Percentiles rank a stretch among this genome's conserved stretches.
Evolutionary conservation across 2,329 filamentous ascomycete genomes (phyloP).

Genomic region (Bimuria novae-zelandiae): DNA sequence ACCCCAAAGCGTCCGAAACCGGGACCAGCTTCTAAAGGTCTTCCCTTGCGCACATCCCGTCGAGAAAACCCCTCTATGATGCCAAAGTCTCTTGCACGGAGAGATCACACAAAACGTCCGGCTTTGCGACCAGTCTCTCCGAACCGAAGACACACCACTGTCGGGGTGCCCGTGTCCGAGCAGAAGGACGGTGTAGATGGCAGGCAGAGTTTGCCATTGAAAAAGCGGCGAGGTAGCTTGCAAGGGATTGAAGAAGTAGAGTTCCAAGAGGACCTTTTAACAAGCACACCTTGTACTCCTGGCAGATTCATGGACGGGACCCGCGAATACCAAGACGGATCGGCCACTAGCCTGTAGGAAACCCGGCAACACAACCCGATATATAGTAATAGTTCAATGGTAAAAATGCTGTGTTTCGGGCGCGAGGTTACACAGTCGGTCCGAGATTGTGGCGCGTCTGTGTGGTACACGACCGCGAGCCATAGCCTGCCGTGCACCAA

Average conservation of each 20-base stretch:
- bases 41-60: slow-evolving; percentile 32
- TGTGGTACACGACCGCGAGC: no score
- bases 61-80: slow-evolving; percentile 18
- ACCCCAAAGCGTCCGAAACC: slow-evolving; percentile 50
- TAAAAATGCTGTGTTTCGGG: no score
- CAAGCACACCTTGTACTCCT: slow-evolving; percentile 44
- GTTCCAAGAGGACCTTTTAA: slow-evolving; percentile 48
- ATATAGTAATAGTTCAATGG: no score
- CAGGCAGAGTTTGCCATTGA: slow-evolving; percentile 5
- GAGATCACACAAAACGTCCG: slow-evolving; percentile 30
- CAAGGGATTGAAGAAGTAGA: slow-evolving; percentile 25
- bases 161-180: slow-evolving; percentile 27
- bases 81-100: slow-evolving; percentile 21
- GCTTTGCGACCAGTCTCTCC: slow-evolving; percentile 41
- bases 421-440: no score
- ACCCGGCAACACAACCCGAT: no score
- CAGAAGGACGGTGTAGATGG: slow-evolving; percentile 14
- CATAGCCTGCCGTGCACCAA: no score
- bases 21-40: slow-evolving; percentile 36
- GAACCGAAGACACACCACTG: slow-evolving; percentile 37
- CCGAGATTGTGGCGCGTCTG: no score
- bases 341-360: slow-evolving; percentile 28
- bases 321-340: slow-evolving; percentile 29
- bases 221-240: slow-evolving; percentile 25
- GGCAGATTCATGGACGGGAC: slow-evolving; percentile 29